Evolutionary conservation across 2,329 filamentous ascomycete species (phyloP), one percentile per base, ranked within the genome.

Genomic region (Fusarium sp.): DNA sequence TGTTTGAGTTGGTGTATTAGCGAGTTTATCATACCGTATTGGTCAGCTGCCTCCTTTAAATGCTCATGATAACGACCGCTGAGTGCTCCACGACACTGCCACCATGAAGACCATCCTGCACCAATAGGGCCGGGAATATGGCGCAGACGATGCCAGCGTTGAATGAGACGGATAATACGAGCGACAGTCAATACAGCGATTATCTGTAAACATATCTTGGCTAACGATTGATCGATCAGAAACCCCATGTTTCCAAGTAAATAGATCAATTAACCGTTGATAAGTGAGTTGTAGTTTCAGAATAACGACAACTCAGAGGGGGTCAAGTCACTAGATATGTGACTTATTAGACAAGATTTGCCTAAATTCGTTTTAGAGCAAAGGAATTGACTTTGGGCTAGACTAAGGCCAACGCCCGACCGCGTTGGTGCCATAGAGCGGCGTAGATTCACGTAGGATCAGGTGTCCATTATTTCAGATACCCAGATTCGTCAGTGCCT

Each of bases 21-120:
- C 4, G 8, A 8, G 3, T 10, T 26, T 23, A 6, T 5, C 55
- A 18, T 60, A 77, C 76, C 76, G 12, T 75, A 73, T 2, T 62
- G 28, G 37, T 75, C 74, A 4, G 74, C 68, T 3, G 65, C 74
- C 15, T 67, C 53, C 24, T 74, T 74, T 3, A 77, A 47, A 10
- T 63, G 63, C 18, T 76, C 70, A 46, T 77, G 74, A 41, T 77
- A 77, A 12, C 64, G 66, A 16, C 76, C 75, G 12, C 75, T 59
- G 28, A 77, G 62, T 20, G 74, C 75, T 5, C 68, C 68, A 0
- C 62, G 69, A 3, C 77, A 69, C 57, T 77, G 75, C 75, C 75
- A 77, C 74, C 73, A 77, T 16, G 70, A 53, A 10, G 75, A 71
- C 76, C 76, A 77, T 31, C 43, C 73, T 8, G 72, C 73, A 8